These are phyloP conservation scores for Smittium culicis DNA, from an alignment of 371 early-diverging fungal species.

Conservation along the genomic window DNA sequence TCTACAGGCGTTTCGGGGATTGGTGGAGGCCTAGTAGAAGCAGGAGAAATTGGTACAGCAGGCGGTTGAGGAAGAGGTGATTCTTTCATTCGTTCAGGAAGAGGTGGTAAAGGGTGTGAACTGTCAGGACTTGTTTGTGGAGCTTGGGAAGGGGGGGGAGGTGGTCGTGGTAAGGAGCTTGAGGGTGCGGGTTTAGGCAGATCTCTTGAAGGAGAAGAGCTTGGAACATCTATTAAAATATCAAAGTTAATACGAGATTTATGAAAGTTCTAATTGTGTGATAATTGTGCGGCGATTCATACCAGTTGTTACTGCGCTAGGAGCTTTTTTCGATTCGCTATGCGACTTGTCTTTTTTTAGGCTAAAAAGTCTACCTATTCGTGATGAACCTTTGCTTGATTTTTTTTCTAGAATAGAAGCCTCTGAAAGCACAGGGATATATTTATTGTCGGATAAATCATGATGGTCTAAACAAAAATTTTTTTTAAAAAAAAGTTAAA, in stretches of 20 bases:
- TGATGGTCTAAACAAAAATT: no score
- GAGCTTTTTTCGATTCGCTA: background rate
- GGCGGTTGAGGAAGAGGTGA: conserved; percentile 11
- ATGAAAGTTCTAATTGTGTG: no score
- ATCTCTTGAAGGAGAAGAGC: no score
- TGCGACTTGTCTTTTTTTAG: background rate
- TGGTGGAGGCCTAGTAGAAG: background rate
- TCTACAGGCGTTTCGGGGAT: no score
- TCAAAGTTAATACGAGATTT: no score
- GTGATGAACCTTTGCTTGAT: background rate
- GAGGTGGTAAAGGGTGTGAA: conserved; percentile 11
- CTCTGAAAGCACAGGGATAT: background rate
- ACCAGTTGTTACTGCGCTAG: background rate
- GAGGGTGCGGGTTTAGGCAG: no score
- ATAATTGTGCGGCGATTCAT: no score
- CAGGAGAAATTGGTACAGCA: background rate
- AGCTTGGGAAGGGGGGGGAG: conserved; percentile 10
- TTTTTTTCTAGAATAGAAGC: background rate
- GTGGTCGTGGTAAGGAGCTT: no score
- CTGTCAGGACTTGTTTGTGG: conserved; percentile 6
- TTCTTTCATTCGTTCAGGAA: background rate
- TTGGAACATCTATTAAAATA: no score
- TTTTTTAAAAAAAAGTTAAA: no score
- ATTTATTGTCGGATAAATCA: background rate
- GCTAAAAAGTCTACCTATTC: background rate